Evolutionary conservation across 2,329 filamentous ascomycete species (phyloP).

Genomic region (Aspergillus oerlinghausenensis): DNA sequence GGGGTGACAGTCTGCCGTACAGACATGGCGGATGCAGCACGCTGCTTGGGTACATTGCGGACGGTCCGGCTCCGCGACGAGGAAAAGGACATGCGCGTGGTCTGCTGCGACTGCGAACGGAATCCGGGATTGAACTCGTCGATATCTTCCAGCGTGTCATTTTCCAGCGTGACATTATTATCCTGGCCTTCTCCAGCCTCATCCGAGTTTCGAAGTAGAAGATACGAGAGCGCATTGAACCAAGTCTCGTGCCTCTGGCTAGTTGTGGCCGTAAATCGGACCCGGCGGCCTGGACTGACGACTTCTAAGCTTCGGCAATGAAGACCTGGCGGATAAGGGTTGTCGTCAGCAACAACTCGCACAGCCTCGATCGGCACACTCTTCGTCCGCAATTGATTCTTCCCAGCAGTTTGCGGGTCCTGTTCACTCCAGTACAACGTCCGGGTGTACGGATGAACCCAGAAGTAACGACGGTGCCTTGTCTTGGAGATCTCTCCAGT

Average conservation of each 20-base stretch:
- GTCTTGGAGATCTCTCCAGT: constrained; percentile 83
- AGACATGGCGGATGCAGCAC: constrained; percentile 36
- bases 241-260: constrained; percentile 95
- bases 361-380: constrained; percentile 92
- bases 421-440: constrained; percentile 95
- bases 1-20: constrained; percentile 34
- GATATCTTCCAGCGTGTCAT: constrained; percentile 58
- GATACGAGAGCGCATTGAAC: constrained; percentile 95
- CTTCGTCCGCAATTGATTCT: constrained; percentile 73
- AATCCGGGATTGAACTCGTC: constrained; percentile 77
- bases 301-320: constrained; percentile 92
- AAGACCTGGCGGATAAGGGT: constrained; percentile 88
- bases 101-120: constrained; percentile 51
- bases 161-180: constrained; percentile 57
- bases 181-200: constrained; percentile 52
- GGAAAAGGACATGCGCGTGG: constrained; percentile 61
- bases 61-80: constrained; percentile 75
- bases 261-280: constrained; percentile 93
- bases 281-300: constrained; percentile 76
- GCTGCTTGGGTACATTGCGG: constrained; percentile 58
- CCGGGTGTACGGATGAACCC: constrained; percentile 96
- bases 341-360: constrained; percentile 86
- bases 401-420: constrained; percentile 76
- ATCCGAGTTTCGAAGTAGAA: constrained; percentile 69
- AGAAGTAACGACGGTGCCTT: constrained; percentile 92